A percentile compares a stretch with the other conserved stretches of the same genome.
Conservation (phyloP, 1,284 basidiomycete genomes). For the Rhodotorula sp. region DNA sequence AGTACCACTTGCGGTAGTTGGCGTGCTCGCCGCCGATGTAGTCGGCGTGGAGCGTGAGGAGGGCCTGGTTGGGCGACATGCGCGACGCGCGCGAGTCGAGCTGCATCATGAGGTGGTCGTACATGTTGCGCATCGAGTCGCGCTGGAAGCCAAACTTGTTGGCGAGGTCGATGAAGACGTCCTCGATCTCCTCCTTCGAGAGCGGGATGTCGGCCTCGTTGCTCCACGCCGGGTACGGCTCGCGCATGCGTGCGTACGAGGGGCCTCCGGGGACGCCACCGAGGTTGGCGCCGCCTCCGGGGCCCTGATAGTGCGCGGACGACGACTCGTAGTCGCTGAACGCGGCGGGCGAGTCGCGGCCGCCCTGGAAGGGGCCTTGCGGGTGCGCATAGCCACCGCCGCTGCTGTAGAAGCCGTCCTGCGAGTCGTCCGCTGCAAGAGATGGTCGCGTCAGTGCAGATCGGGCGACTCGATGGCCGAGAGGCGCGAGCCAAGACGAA, state of each 20-base stretch:
- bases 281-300: not conserved
- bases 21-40: constrained; percentile 96
- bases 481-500: not conserved
- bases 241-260: constrained; percentile 53
- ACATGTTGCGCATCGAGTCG: constrained; percentile 69
- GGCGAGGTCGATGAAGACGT: constrained; percentile 94
- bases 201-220: constrained; percentile 88
- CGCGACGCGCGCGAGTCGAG: constrained; percentile 95
- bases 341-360: constrained; percentile 35
- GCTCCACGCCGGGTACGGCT: constrained; percentile 91
- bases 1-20: constrained; percentile 99
- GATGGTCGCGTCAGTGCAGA: not conserved
- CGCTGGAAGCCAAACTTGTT: constrained; percentile 99
- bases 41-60: constrained; percentile 93
- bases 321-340: constrained; percentile 41
- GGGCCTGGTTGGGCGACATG: constrained; percentile 94
- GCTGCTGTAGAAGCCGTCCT: constrained; percentile 22
- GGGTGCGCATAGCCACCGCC: constrained; percentile 27
- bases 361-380: constrained; percentile 31
- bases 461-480: not conserved
- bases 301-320: constrained; percentile 20
- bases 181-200: constrained; percentile 98
- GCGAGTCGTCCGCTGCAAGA: constrained; percentile 18
- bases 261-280: not conserved
- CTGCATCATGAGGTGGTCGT: constrained; percentile 98